These are phyloP conservation scores for Venustampulla echinocandica DNA, from an alignment of 495 filamentous ascomycete genomes.

Conservation along the genomic window DNA sequence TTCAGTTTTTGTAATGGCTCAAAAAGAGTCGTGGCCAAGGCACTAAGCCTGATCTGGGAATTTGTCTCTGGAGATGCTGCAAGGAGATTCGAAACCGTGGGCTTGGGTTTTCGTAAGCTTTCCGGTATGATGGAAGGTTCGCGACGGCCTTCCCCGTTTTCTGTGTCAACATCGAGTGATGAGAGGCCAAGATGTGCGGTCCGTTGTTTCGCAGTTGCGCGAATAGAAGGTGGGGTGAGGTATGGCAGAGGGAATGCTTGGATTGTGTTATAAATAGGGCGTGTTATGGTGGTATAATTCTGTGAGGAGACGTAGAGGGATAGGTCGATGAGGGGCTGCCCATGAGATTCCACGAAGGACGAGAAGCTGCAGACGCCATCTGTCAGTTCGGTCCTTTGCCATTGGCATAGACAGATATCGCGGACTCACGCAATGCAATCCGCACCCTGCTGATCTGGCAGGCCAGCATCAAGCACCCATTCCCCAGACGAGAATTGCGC, in stretches of 20 bases:
- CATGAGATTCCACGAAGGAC: constrained; percentile 57
- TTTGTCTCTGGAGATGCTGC: constrained; percentile 38
- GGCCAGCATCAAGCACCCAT: constrained; percentile 46
- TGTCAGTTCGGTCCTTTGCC: neutral
- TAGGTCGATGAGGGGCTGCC: constrained; percentile 60
- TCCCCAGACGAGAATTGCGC: constrained; percentile 37
- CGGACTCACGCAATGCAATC: constrained; percentile 46
- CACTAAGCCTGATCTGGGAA: constrained; percentile 58
- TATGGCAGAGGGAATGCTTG: constrained; percentile 79
- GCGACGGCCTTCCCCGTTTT: constrained; percentile 3
- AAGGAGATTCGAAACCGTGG: constrained; percentile 25
- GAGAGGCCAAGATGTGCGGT: constrained; percentile 70
- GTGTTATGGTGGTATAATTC: constrained; percentile 67
- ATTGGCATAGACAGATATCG: neutral
- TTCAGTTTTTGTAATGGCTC: constrained; percentile 58
- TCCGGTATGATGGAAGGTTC: constrained; percentile 22
- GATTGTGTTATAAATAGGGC: constrained; percentile 64
- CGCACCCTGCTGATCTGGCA: constrained; percentile 37
- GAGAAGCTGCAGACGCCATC: constrained; percentile 24
- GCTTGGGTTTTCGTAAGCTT: constrained; percentile 23
- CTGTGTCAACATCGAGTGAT: constrained; percentile 51
- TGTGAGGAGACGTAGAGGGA: constrained; percentile 81
- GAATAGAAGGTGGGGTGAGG: constrained; percentile 59
- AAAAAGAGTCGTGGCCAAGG: constrained; percentile 58
- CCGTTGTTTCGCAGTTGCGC: constrained; percentile 55